Conservation (phyloP, 192 early-diverging fungal species). For the Geranomyces variabilis region DNA sequence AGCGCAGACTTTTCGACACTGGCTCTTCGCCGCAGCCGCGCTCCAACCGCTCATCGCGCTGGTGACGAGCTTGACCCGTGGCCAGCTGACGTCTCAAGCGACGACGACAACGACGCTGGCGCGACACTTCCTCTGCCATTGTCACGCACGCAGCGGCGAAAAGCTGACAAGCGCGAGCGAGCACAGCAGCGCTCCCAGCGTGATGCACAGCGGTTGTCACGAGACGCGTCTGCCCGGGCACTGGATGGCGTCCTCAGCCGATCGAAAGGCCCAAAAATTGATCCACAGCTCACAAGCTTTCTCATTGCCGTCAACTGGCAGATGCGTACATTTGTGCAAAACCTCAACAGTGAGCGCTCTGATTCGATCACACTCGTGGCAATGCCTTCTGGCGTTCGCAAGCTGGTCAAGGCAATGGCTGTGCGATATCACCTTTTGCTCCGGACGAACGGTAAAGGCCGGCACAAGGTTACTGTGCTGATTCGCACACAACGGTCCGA, state of each 20-base stretch:
- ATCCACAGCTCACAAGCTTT: conserved; percentile 14
- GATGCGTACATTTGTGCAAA: conserved; percentile 27
- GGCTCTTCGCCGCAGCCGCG: neutral
- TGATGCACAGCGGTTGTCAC: neutral
- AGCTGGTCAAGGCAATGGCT: conserved; percentile 26
- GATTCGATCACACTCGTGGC: conserved; percentile 23
- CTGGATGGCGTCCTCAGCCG: neutral
- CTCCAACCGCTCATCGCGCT: neutral
- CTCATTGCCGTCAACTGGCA: conserved; percentile 25
- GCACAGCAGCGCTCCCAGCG: neutral
- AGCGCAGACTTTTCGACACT: conserved; percentile 23
- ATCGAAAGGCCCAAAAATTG: conserved; percentile 16
- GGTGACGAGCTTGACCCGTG: neutral
- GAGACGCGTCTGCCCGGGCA: neutral
- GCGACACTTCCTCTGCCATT: neutral
- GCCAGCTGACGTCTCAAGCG: neutral
- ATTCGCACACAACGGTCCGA: conserved; percentile 25
- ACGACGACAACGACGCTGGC: conserved; percentile 8
- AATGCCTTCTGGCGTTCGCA: conserved; percentile 38
- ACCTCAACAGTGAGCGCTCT: neutral
- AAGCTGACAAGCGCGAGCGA: conserved; percentile 25
- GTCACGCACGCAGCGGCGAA: conserved; percentile 3
- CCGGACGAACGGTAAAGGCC: conserved; percentile 29
- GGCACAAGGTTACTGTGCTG: conserved; percentile 22
- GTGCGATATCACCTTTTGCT: conserved; percentile 19